A percentile compares a stretch with the other conserved stretches of the same genome.
Conservation (phyloP, 257 asterid genomes). For the Capsicum chinense region DNA sequence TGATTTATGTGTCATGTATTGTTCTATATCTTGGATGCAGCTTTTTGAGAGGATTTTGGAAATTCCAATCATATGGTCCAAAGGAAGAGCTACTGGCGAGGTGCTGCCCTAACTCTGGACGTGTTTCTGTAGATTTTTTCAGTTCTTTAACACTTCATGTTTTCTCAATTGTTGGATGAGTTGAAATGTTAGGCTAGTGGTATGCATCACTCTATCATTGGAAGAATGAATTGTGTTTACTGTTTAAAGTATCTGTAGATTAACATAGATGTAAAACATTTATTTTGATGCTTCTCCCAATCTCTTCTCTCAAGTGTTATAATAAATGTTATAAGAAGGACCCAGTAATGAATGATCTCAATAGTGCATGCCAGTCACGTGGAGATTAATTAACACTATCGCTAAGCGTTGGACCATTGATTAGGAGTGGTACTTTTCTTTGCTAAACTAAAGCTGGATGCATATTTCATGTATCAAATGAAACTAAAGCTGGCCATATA, state of each 20-base stretch:
- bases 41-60: conserved; percentile 94
- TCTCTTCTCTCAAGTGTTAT: not conserved
- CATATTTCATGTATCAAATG: not conserved
- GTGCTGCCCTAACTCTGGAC: conserved; percentile 61
- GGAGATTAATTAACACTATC: conserved; percentile 11
- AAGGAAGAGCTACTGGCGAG: conserved; percentile 99
- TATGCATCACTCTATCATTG: not conserved
- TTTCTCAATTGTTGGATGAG: not conserved
- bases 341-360: conserved; percentile 11
- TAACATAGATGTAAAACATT: not conserved
- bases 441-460: not conserved
- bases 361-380: conserved; percentile 12
- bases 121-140: conserved; percentile 9
- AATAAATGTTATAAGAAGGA: not conserved
- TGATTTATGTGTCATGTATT: conserved; percentile 25
- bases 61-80: conserved; percentile 90
- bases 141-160: not conserved
- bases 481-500: not conserved
- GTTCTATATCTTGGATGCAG: conserved; percentile 50
- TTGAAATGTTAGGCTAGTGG: conserved; percentile 11
- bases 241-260: not conserved
- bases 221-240: not conserved
- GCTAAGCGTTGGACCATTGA: not conserved
- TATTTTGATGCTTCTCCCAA: not conserved
- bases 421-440: not conserved